Percentiles rank a stretch among this genome's conserved stretches.
phyloP scores from a whole-genome alignment of 176 grass and related monocot species.

The Rhynchospora breviuscula region DNA sequence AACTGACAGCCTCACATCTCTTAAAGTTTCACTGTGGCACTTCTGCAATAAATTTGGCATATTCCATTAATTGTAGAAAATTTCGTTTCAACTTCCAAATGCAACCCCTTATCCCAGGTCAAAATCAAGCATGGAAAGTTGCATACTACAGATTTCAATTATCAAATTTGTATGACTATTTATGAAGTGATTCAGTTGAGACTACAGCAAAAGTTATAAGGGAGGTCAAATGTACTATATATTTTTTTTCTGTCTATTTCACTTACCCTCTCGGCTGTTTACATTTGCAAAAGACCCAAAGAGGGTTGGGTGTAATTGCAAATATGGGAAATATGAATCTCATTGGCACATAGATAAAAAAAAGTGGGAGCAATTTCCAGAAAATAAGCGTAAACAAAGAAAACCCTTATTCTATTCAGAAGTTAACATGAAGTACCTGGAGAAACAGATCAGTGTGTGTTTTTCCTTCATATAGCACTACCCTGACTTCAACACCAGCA shows the following conservation, averaged over 20 bases:
- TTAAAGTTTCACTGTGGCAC: not conserved
- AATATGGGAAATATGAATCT: not conserved
- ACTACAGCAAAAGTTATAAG: not conserved
- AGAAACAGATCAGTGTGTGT: slow-evolving; percentile 96
- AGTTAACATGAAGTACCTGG: slow-evolving; percentile 43
- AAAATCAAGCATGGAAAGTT: not conserved
- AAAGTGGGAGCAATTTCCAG: not conserved
- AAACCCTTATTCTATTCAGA: not conserved
- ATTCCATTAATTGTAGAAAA: not conserved
- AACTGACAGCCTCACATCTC: not conserved
- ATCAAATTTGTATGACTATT: not conserved
- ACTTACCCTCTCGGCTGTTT: not conserved
- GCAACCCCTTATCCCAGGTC: not conserved
- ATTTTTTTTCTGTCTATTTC: not conserved
- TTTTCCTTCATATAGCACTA: slow-evolving; percentile 86
- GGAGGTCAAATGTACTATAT: not conserved
- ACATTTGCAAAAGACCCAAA: not conserved
- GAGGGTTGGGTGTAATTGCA: not conserved
- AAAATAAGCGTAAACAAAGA: not conserved
- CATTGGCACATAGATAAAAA: not conserved
- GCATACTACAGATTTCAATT: not conserved
- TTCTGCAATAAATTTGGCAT: not conserved
- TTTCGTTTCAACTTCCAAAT: not conserved
- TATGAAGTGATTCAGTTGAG: not conserved
- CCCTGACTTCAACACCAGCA: slow-evolving; percentile 58